These are phyloP conservation scores for Sporisorium graminicola DNA, from an alignment of 1,284 basidiomycete species.

Conservation along the genomic window DNA sequence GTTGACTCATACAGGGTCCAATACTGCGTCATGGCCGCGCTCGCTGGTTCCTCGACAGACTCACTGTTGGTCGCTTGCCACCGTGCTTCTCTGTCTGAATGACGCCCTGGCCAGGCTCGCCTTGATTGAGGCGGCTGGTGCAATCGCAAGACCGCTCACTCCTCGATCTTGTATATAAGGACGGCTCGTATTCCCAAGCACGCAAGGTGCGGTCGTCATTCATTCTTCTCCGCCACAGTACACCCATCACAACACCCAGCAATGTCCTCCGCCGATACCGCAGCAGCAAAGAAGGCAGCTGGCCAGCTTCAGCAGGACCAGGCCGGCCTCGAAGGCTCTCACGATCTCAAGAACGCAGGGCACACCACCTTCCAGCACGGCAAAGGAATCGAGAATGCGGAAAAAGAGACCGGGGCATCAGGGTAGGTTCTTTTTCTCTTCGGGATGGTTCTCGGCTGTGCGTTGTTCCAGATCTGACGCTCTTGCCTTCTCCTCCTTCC, in stretches of 20 bases:
- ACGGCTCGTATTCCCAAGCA: not conserved
- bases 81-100: not conserved
- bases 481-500: not conserved
- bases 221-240: not conserved
- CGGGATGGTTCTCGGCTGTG: not conserved
- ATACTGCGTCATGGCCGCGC: conserved; percentile 2
- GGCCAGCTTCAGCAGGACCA: conserved; percentile 41
- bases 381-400: conserved; percentile 29
- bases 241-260: not conserved
- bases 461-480: not conserved
- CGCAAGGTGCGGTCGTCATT: not conserved
- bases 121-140: not conserved
- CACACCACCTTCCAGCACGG: conserved; percentile 35
- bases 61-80: not conserved
- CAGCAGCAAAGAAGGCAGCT: conserved; percentile 44
- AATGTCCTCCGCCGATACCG: conserved; percentile 43
- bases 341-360: conserved; percentile 26
- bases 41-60: not conserved
- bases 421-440: conserved; percentile 17
- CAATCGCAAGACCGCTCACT: not conserved
- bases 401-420: conserved; percentile 27
- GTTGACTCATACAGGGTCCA: conserved; percentile 8
- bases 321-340: conserved; percentile 15
- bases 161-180: not conserved
- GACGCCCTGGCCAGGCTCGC: not conserved